These are phyloP conservation scores for Hyaloperonospora brassicae DNA, from an alignment of 352 stramenopile genomes.

Conservation along the genomic window DNA sequence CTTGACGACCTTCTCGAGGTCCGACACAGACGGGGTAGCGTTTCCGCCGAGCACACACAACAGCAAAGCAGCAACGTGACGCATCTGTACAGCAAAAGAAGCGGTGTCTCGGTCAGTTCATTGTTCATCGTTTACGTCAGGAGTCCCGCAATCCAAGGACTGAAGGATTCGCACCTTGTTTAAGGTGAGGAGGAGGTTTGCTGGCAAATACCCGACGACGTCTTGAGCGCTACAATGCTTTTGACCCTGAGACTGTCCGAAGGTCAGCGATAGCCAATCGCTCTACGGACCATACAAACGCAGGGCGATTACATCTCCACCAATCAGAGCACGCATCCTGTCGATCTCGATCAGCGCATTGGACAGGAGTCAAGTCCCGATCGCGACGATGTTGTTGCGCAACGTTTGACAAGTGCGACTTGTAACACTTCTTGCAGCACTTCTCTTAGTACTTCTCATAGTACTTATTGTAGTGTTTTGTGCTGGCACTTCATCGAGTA, in stretches of 20 bases:
- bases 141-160: not conserved
- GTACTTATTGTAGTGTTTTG: constrained; percentile 27
- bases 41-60: constrained; percentile 84
- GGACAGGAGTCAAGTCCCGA: constrained; percentile 9
- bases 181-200: constrained; percentile 81
- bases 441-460: constrained; percentile 20
- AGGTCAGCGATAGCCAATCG: constrained; percentile 78
- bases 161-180: constrained; percentile 62
- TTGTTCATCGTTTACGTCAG: not conserved
- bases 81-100: constrained; percentile 50
- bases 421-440: not conserved
- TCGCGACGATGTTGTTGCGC: not conserved
- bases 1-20: constrained; percentile 81
- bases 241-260: constrained; percentile 14
- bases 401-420: constrained; percentile 11
- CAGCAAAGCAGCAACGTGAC: constrained; percentile 89
- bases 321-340: constrained; percentile 28
- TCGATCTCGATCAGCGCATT: constrained; percentile 11
- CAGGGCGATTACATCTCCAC: constrained; percentile 22
- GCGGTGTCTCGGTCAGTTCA: constrained; percentile 2
- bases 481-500: constrained; percentile 2
- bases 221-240: constrained; percentile 37
- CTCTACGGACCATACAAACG: constrained; percentile 47
- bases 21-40: constrained; percentile 54
- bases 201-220: constrained; percentile 62